Conservation (phyloP, 2,329 filamentous ascomycete species). For the Apiospora pterosperma region DNA sequence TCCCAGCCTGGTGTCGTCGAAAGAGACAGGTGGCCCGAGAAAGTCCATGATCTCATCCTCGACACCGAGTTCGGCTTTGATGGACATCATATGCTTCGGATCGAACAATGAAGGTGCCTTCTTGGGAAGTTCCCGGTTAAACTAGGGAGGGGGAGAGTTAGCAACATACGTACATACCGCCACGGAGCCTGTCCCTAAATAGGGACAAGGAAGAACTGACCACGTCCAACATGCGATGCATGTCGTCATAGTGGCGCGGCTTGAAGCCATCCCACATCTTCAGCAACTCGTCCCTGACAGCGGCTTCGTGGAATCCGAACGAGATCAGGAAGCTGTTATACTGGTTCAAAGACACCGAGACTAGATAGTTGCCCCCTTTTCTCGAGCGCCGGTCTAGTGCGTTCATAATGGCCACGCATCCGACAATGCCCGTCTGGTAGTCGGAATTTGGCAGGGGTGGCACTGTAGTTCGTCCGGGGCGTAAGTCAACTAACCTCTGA, state of each 20-base stretch:
- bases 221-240: constrained; percentile 26
- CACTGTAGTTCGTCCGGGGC: constrained; percentile 24
- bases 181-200: neutral
- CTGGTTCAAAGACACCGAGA: constrained; percentile 26
- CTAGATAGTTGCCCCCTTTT: constrained; percentile 33
- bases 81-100: constrained; percentile 19
- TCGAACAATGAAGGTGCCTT: constrained; percentile 20
- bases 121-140: constrained; percentile 14
- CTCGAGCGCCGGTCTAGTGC: constrained; percentile 36
- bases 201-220: constrained; percentile 16
- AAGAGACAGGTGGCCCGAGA: constrained; percentile 23
- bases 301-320: constrained; percentile 21
- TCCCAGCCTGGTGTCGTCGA: constrained; percentile 22
- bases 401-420: constrained; percentile 36
- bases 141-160: neutral
- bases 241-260: constrained; percentile 25
- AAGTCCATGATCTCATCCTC: constrained; percentile 26
- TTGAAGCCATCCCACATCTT: constrained; percentile 23
- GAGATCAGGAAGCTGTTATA: constrained; percentile 27
- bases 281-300: constrained; percentile 19
- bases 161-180: neutral
- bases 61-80: constrained; percentile 23
- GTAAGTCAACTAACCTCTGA: constrained; percentile 8
- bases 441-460: constrained; percentile 29
- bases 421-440: constrained; percentile 36